Evolutionary conservation across 2,329 filamentous ascomycete genomes (phyloP), one percentile per base, ranked within the genome.

Genomic region (Claviceps monticola): DNA sequence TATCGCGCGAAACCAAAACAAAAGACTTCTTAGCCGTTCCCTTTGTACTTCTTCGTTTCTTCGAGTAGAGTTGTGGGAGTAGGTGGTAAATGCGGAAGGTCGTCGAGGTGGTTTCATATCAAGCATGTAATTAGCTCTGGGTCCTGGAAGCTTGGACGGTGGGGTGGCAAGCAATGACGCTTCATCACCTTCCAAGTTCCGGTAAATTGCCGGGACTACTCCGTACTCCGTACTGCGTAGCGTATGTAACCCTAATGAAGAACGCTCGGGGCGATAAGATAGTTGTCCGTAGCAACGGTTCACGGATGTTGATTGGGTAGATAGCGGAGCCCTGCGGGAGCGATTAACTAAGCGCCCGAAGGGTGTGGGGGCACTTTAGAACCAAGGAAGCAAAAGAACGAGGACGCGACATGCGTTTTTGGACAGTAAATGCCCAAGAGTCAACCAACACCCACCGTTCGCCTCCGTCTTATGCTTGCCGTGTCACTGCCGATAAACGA

Each of bases 241-340:
- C n/a, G 21, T 21, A 21, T 4, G 4, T 21, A 21, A 19, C 19
- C 21, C 21, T 21, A 21, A 21, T 21, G 21, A 39, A 44, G 19
- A 16, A 14, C 19, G 19, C 17, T 16, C 14, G 19, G 48, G 37
- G 11, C 13, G 23, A 52, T 54, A 21, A 50, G 56, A 54, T 54
- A n/a, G 51, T 56, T 53, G 53, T 41, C 53, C 53, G 21, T 54
- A 52, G 47, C 55, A 52, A 55, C 51, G 39, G 13, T 21, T 2
- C 1, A 23, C 13, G 51, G 14, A 23, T 13, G 19, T 4, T 50
- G 16, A 38, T 47, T 50, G 48, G 43, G 5, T 14, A 17, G 37
- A 1, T 44, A 11, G 9, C 14, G 23, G 6, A 14, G 23, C 3
- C 23, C 23, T 16, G 43, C 23, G 11, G 21, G 21, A 6, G 29